These are phyloP conservation scores for Fusarium drepaniforme DNA, from an alignment of 2,329 filamentous ascomycete genomes.

Conservation along the genomic window DNA sequence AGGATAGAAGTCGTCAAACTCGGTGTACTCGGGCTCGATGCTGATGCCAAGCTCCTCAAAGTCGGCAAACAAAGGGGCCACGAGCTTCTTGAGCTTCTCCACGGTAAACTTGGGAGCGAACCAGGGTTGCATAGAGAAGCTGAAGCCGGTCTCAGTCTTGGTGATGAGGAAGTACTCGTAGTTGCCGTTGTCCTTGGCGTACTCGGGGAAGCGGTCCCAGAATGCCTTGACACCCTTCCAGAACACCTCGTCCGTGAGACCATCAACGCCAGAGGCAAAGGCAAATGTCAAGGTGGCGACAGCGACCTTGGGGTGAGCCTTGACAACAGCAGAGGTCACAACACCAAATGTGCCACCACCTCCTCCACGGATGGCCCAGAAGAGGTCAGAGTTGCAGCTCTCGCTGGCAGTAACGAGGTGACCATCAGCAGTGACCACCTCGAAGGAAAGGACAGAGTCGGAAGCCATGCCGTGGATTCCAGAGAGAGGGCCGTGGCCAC, in stretches of 20 bases:
- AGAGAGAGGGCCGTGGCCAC: slow-evolving; percentile 66
- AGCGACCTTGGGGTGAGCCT: slow-evolving; percentile 49
- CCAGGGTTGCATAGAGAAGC: slow-evolving; percentile 47
- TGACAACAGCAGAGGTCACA: slow-evolving; percentile 53
- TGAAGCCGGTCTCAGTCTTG: slow-evolving; percentile 45
- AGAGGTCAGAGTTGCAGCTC: slow-evolving; percentile 65
- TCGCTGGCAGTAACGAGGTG: slow-evolving; percentile 56
- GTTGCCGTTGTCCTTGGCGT: slow-evolving; percentile 39
- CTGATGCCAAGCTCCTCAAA: slow-evolving; percentile 47
- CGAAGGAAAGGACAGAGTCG: slow-evolving; percentile 67
- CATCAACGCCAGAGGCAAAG: slow-evolving; percentile 33
- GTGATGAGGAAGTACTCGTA: slow-evolving; percentile 44
- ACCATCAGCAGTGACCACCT: slow-evolving; percentile 66
- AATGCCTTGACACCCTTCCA: slow-evolving; percentile 45
- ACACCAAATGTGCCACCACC: slow-evolving; percentile 63
- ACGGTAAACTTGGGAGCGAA: slow-evolving; percentile 36
- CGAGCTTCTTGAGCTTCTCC: slow-evolving; percentile 40
- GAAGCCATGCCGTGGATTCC: slow-evolving; percentile 67
- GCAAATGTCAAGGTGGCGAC: slow-evolving; percentile 46
- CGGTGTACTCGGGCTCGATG: slow-evolving; percentile 38
- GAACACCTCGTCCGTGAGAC: slow-evolving; percentile 42
- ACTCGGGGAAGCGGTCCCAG: slow-evolving; percentile 40
- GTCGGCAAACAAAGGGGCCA: slow-evolving; percentile 51
- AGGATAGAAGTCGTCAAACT: slow-evolving; percentile 43
- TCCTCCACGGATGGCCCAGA: slow-evolving; percentile 71